phyloP scores from a whole-genome alignment of 202 grass and related monocot species.

The Zizania palustris region DNA sequence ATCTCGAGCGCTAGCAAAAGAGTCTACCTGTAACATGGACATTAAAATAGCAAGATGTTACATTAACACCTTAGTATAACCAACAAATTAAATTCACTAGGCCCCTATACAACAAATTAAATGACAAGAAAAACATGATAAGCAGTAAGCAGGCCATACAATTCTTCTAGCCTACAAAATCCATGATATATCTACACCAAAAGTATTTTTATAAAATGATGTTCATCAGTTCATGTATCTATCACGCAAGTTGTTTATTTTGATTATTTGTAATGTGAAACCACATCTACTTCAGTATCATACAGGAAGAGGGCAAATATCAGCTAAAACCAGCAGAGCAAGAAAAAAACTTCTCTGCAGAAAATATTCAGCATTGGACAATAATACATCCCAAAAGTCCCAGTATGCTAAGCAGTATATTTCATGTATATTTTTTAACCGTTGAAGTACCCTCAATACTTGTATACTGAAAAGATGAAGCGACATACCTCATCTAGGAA shows the following conservation, averaged over 20 bases:
- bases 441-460: slow-evolving; percentile 16
- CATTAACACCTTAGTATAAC: slow-evolving; percentile 33
- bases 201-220: not conserved
- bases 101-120: not conserved
- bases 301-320: not conserved
- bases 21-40: slow-evolving; percentile 70
- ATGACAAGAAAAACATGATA: not conserved
- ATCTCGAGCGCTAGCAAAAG: slow-evolving; percentile 83
- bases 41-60: slow-evolving; percentile 21
- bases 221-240: not conserved
- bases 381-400: not conserved
- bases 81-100: slow-evolving; percentile 8
- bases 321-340: not conserved
- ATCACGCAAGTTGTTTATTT: slow-evolving; percentile 1
- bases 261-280: not conserved
- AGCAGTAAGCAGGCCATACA: not conserved
- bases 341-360: not conserved
- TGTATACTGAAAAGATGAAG: slow-evolving; percentile 13
- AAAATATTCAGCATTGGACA: not conserved
- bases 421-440: slow-evolving; percentile 18
- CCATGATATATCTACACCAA: not conserved
- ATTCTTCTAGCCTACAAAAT: slow-evolving; percentile 5
- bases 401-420: not conserved
- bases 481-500: slow-evolving; percentile 88
- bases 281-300: slow-evolving; percentile 8